Evolutionary conservation across 139 green algal genomes (phyloP), one percentile per base, ranked within the genome.

Genomic region (Zygnema circumcarinatum): DNA sequence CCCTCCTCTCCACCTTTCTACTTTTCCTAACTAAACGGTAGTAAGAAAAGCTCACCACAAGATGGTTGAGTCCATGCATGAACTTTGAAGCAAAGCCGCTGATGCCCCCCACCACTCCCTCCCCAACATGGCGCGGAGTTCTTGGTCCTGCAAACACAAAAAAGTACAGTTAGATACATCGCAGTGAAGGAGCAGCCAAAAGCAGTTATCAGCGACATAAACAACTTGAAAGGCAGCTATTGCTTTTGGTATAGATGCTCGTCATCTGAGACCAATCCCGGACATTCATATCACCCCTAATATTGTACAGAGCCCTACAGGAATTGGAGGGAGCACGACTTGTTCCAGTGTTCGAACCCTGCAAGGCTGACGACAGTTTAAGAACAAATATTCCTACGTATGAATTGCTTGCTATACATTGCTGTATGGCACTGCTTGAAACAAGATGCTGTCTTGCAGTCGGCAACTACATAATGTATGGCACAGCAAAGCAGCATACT

Each of bases 31-130:
- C n/a, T n/a, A n/a, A n/a, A n/a, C n/a, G n/a, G n/a, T n/a, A n/a
- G n/a, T n/a, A n/a, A n/a, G n/a, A n/a, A n/a, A n/a, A n/a, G 47
- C 47, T 62, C 36, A 84, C 76, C 76, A 84, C 32, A 22, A 84
- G 36, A 56, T 84, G 76, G 35, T 54, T 56, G 21, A 84, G 76
- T 3, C 76, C 76, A 62, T 74, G 39, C 76, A 84, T 56, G 11
- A 84, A 84, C 21, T 84, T 84, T 0, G 76, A 54, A 11, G 76
- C 76, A 62, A 84, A 84, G 38, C 38, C 76, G 52, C 67, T 54
- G 38, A 84, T 40, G 38, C 76, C 76, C 1, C 38, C 25, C 1
- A 84, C 76, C 41, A 84, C 38, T 22, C 76, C 76, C 76, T 84
- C 76, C 11, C 76, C 76, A 33, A 84, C 76, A 75, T 84, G 76